Conservation (phyloP, 768 basidiomycete genomes). For the Boletus subparvulus region DNA sequence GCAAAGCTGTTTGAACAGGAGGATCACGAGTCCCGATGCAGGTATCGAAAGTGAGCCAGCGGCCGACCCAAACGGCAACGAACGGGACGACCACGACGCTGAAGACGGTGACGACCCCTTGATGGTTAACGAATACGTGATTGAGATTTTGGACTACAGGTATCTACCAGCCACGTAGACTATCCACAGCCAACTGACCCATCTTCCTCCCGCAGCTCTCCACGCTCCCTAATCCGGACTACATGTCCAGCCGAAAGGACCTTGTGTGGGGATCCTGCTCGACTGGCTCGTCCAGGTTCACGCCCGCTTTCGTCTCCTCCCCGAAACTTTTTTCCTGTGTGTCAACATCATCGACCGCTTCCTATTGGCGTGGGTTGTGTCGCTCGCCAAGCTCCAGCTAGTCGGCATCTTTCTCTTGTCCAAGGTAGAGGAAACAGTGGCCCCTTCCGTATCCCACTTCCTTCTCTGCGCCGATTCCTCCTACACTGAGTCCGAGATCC, state of each 20-base stretch:
- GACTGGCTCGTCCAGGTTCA: conserved; percentile 96
- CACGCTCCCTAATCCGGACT: conserved; percentile 81
- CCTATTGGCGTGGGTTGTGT: conserved; percentile 69
- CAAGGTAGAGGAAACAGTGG: conserved; percentile 91
- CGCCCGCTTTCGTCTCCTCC: conserved; percentile 76
- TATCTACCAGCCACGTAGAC: conserved; percentile 31
- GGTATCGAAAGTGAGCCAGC: conserved; percentile 52
- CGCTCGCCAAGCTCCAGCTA: conserved; percentile 83
- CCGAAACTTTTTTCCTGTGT: conserved; percentile 89
- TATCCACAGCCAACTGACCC: background rate
- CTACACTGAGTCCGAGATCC: conserved; percentile 76
- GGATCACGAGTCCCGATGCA: conserved; percentile 36
- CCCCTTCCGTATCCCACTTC: conserved; percentile 81
- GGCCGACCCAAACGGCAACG: conserved; percentile 59
- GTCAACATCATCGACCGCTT: conserved; percentile 83
- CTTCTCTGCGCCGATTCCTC: conserved; percentile 75
- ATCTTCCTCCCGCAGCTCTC: conserved; percentile 45
- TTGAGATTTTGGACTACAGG: conserved; percentile 94
- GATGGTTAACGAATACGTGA: conserved; percentile 97
- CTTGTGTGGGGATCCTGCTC: conserved; percentile 82
- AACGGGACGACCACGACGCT: conserved; percentile 90
- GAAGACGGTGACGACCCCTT: conserved; percentile 92
- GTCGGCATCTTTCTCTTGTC: conserved; percentile 90
- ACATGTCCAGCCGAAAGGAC: conserved; percentile 82
- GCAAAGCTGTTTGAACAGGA: conserved; percentile 44